A percentile compares a stretch with the other conserved stretches of the same genome.
phyloP scores from a whole-genome alignment of 2,329 filamentous ascomycete genomes.

The Stagonosporopsis tanaceti region DNA sequence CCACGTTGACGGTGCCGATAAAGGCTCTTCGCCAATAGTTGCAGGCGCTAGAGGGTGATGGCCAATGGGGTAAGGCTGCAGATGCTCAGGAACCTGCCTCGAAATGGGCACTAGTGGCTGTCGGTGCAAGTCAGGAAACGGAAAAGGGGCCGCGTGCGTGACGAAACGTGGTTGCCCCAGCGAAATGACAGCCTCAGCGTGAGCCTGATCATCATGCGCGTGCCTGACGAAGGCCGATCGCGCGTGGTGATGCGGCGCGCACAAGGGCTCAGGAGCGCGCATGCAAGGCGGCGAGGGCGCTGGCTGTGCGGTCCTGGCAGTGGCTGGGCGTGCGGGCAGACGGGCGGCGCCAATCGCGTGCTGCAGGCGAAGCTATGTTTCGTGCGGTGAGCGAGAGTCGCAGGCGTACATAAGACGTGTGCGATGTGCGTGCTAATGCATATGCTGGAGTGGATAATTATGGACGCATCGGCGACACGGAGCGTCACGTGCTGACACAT shows the following conservation, averaged over 20 bases:
- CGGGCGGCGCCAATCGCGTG: constrained; percentile 10
- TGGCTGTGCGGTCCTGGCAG: not conserved
- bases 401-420: constrained; percentile 33
- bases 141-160: constrained; percentile 26
- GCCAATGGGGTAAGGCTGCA: constrained; percentile 44
- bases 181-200: constrained; percentile 32
- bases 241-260: constrained; percentile 2
- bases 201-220: constrained; percentile 26
- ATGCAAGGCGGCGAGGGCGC: constrained; percentile 16
- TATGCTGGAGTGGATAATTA: constrained; percentile 21
- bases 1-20: constrained; percentile 39
- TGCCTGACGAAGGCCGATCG: constrained; percentile 16
- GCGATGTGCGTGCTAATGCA: constrained; percentile 38
- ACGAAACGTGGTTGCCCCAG: constrained; percentile 24
- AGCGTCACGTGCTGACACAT: constrained; percentile 31
- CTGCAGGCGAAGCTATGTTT: constrained; percentile 21
- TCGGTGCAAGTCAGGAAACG: constrained; percentile 24
- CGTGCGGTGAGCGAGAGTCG: constrained; percentile 28
- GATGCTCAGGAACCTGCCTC: constrained; percentile 42
- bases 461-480: constrained; percentile 26
- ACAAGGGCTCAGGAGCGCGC: not conserved
- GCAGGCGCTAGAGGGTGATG: constrained; percentile 19
- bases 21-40: constrained; percentile 27
- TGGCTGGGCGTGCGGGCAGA: constrained; percentile 8
- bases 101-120: constrained; percentile 32